Base-by-base conservation (phyloP, 2,329 filamentous ascomycete species). In the Pochonia chlamydosporia region DNA sequence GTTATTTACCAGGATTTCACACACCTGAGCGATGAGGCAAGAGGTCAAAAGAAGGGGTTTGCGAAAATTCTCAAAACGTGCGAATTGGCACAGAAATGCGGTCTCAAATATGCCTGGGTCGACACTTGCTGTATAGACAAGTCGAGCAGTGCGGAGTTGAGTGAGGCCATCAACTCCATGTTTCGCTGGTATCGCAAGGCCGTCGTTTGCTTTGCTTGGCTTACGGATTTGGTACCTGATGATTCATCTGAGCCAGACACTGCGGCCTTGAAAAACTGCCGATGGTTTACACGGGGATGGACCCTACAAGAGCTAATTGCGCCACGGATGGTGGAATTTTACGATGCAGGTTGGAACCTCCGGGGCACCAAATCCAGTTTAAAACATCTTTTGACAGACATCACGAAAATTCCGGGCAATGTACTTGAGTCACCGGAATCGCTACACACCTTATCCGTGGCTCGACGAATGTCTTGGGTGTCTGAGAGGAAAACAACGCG, bases 101-200 rank as follows among this genome's bases (percentile, higher is more conserved):
- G 49, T 0, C 26, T 61, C 4, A 26, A 46, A 8, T 57, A 59
- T 28, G 50, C 55, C 4, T 63, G 62, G 62, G 50, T 62, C 2
- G 61, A 63, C 24, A 62, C 46, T 1, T 48, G 46, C 25, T 48
- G 46, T 40, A 48, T 48, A 13, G 46, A 48, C 40, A 48, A 44
- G 40, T 37, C 40, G 18, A 48, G 46, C 40, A 47, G 45, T n/a
- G 45, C 45, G 6, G 45, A 47, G 45, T 39, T 47, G 1, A 33
- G 35, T 39, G 45, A 47, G 28, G 45, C 45, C 23, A 47, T 47
- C 39, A 47, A 43, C 33, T 48, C 46, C 18, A 47, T 47, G 44
- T 47, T 41, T n/a, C n/a, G 7, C 10, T 47, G 46, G 46, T 47
- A 43, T 36, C 39, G 26, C 30, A 23, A 36, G 18, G 23, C 46